Evolutionary conservation across 257 asterid genomes (phyloP).

Genomic region (Echites panduratus): DNA sequence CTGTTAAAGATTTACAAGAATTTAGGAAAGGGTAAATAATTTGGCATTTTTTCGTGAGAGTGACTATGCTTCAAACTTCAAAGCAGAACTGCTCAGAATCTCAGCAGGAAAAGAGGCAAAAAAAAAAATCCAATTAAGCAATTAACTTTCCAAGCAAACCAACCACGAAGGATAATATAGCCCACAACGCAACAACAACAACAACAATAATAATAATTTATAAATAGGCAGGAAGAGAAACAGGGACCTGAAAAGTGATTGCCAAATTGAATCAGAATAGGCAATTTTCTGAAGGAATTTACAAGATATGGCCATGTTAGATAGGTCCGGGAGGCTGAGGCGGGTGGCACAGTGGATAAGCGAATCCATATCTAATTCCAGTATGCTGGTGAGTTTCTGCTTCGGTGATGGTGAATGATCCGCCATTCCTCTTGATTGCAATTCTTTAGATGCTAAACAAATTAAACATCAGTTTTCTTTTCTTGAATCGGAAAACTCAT

Average conservation of each 20-base stretch:
- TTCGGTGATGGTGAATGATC: slow-evolving; percentile 24
- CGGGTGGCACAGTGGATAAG: slow-evolving; percentile 47
- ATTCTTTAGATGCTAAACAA: neutral
- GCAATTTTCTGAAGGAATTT: slow-evolving; percentile 50
- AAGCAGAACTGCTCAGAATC: neutral
- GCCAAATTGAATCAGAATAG: slow-evolving; percentile 69
- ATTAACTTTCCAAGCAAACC: neutral
- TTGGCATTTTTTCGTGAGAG: too few species aligned
- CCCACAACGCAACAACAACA: neutral
- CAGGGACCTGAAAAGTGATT: slow-evolving; percentile 52
- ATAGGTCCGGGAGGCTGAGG: slow-evolving; percentile 48
- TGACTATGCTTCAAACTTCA: neutral
- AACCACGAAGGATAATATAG: neutral
- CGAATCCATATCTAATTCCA: slow-evolving; percentile 53
- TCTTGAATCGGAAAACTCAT: neutral
- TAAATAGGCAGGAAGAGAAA: neutral
- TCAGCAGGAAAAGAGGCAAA: too few species aligned
- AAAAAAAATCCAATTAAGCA: neutral
- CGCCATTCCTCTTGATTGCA: slow-evolving; percentile 20
- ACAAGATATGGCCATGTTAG: slow-evolving; percentile 64
- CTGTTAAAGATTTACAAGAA: too few species aligned
- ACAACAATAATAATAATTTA: neutral
- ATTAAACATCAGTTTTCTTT: neutral
- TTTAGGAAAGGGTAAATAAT: too few species aligned
- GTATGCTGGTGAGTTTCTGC: slow-evolving; percentile 39